Evolutionary conservation across 2,329 filamentous ascomycete species (phyloP), one percentile per base, ranked within the genome.

Genomic region (Ilyonectria mors-panacis): DNA sequence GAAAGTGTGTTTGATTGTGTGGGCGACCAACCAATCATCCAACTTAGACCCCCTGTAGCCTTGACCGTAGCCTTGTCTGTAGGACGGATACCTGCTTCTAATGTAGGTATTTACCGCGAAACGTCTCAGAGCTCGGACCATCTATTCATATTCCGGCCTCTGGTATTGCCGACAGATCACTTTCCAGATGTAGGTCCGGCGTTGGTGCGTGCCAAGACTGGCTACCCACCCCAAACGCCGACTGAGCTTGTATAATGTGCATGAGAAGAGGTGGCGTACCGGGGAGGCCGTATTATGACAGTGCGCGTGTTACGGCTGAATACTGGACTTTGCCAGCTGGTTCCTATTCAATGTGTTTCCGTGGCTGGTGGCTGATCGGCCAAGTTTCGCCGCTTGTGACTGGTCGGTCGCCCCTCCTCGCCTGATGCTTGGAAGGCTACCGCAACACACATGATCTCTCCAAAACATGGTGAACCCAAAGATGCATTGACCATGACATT

Each of bases 81-180:
- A 35, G 17, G n/a, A 37, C 50, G 50, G 50, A 53, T 53, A 53
- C 28, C 30, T 45, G 55, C 55, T 35, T 59, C 35, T 51, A 37
- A 39, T 13, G 30, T 37, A 42, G 21, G 35, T 21, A 17, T 39
- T 44, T 44, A 28, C 37, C 48, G 59, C 47, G 48, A 30, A 15
- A 33, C 45, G 35, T 54, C 63, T 67, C 56, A 35, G 65, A 73
- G 72, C 72, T 71, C 55, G 65, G 70, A 33, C 72, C 67, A 70
- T 63, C 69, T 72, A 65, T 70, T 75, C 54, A 57, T 56, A 35
- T 56, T 69, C 28, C 50, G 48, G 57, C 63, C 48, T 28, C 47
- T 48, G 35, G 59, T 23, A 47, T 66, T 59, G 62, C 63, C 63
- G 48, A 67, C 58, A 59, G 42, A 60, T 63, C 61, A 66, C 50